A percentile compares a stretch with the other conserved stretches of the same genome.
Conservation (phyloP, 1,284 basidiomycete species). For the Naganishia cerealis region DNA sequence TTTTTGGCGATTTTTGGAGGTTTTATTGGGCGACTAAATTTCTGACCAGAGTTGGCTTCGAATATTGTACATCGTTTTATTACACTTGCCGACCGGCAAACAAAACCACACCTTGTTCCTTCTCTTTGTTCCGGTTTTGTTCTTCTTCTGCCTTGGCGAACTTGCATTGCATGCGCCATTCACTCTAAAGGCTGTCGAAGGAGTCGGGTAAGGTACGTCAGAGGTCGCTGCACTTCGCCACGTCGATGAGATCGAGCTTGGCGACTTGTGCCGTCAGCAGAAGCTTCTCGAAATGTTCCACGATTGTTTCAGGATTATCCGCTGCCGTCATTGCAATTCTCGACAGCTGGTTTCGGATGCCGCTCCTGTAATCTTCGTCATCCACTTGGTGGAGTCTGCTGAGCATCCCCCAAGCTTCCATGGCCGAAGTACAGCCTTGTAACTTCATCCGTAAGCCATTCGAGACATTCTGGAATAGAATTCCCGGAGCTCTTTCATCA, state of each 20-base stretch:
- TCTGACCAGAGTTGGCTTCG: no score
- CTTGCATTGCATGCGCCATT: constrained; percentile 10
- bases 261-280: constrained; percentile 20
- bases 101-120: background rate
- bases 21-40: no score
- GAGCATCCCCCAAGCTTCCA: constrained; percentile 21
- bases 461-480: constrained; percentile 16
- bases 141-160: constrained; percentile 6
- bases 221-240: constrained; percentile 25
- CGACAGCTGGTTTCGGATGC: constrained; percentile 23
- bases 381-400: constrained; percentile 12
- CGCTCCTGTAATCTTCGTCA: constrained; percentile 26
- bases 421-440: constrained; percentile 13
- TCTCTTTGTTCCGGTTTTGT: constrained; percentile 16
- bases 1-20: no score
- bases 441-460: constrained; percentile 21
- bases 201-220: constrained; percentile 12
- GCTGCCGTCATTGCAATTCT: constrained; percentile 14
- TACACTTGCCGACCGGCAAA: constrained; percentile 15
- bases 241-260: constrained; percentile 16
- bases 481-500: constrained; percentile 22
- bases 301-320: constrained; percentile 25
- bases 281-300: constrained; percentile 17
- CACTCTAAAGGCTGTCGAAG: constrained; percentile 20
- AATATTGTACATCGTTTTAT: constrained; percentile 5